phyloP scores from a whole-genome alignment of 2,329 filamentous ascomycete genomes.

The Diaporthe capsici region DNA sequence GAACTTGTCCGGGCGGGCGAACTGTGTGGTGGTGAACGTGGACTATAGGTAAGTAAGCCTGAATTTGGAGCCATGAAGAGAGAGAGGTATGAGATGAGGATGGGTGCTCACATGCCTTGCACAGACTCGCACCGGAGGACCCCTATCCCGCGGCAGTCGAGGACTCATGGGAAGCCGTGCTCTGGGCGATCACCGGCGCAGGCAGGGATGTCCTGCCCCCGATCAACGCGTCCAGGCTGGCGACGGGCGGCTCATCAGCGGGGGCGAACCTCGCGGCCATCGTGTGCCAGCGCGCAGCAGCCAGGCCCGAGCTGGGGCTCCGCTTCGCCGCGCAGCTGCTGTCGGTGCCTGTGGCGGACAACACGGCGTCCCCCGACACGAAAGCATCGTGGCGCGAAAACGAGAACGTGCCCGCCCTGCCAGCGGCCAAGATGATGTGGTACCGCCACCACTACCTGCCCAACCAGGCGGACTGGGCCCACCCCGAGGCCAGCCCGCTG shows the following conservation, averaged over 20 bases:
- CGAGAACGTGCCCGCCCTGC: constrained; percentile 65
- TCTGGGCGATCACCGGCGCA: constrained; percentile 56
- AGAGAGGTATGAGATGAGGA: not conserved
- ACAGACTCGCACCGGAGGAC: constrained; percentile 67
- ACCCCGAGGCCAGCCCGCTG: constrained; percentile 68
- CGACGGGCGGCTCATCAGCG: constrained; percentile 49
- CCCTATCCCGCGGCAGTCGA: constrained; percentile 70
- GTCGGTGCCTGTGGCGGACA: constrained; percentile 71
- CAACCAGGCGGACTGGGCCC: constrained; percentile 57
- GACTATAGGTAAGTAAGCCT: constrained; percentile 65
- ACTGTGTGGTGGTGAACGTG: constrained; percentile 67
- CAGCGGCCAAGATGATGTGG: constrained; percentile 72
- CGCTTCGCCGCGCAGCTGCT: constrained; percentile 65
- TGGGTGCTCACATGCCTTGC: constrained; percentile 13
- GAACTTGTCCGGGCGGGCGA: constrained; percentile 64
- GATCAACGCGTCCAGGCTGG: constrained; percentile 54
- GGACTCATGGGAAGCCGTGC: constrained; percentile 68
- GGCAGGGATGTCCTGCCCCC: constrained; percentile 51
- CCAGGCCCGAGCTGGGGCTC: constrained; percentile 35
- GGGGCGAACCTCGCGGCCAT: constrained; percentile 47
- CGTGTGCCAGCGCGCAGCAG: constrained; percentile 44
- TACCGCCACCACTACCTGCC: constrained; percentile 72
- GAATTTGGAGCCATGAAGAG: not conserved
- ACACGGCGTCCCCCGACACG: constrained; percentile 62
- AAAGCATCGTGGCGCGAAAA: constrained; percentile 65